Evolutionary conservation across 495 filamentous ascomycete species (phyloP).

Genomic region (Trichocladium uniseriatum): DNA sequence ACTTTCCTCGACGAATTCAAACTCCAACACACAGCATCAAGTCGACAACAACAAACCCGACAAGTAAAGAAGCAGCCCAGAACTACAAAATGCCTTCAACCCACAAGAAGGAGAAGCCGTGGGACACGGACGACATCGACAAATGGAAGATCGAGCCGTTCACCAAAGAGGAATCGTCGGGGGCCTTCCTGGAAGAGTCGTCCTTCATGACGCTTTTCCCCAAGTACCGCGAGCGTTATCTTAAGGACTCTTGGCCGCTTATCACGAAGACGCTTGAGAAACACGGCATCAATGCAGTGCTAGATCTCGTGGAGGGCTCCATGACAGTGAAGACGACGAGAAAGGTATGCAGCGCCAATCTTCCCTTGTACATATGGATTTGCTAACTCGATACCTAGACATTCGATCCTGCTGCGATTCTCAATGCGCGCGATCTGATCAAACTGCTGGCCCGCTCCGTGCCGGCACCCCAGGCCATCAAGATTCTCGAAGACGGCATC

Average conservation of each 20-base stretch:
- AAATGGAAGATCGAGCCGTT: conserved; percentile 94
- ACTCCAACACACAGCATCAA: not conserved
- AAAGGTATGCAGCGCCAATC: conserved; percentile 15
- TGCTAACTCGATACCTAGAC: conserved; percentile 44
- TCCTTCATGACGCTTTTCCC: conserved; percentile 86
- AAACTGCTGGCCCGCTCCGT: conserved; percentile 88
- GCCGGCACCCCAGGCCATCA: conserved; percentile 83
- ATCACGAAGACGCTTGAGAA: conserved; percentile 73
- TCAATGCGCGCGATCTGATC: conserved; percentile 90
- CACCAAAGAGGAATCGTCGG: conserved; percentile 74
- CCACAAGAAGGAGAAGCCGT: conserved; percentile 89
- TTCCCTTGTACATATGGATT: not conserved
- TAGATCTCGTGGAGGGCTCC: conserved; percentile 90
- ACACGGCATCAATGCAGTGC: conserved; percentile 70
- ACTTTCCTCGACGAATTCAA: not conserved
- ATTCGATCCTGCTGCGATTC: conserved; percentile 85
- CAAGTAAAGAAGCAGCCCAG: not conserved
- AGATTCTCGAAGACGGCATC: conserved; percentile 84
- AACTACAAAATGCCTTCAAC: conserved; percentile 78
- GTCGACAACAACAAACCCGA: not conserved
- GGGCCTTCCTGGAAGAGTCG: conserved; percentile 83
- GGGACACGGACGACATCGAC: conserved; percentile 96
- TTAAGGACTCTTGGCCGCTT: conserved; percentile 83
- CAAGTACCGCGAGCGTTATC: conserved; percentile 93
- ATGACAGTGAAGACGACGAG: conserved; percentile 94